Evolutionary conservation across 2,329 filamentous ascomycete genomes (phyloP), one percentile per base, ranked within the genome.

Genomic region (Trematosphaeria pertusa): DNA sequence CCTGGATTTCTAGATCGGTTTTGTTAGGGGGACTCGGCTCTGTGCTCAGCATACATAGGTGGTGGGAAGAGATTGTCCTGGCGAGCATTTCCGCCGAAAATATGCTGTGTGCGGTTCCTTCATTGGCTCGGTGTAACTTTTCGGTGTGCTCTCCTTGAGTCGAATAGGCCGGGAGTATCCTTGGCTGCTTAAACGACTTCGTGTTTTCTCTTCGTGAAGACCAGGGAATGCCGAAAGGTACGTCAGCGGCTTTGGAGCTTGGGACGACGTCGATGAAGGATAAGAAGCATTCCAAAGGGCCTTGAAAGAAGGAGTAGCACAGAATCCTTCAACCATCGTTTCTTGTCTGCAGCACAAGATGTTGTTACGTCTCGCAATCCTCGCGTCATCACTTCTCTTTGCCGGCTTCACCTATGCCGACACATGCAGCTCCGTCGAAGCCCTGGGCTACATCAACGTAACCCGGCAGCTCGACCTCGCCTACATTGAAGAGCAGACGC

Each of bases 401-500:
- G 41, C 48, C 10, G 19, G 36, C 4, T 35, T 43, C 3, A 39
- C 34, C 4, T 28, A 24, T 6, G 59, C 60, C 11, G 55, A 63
- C 34, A 56, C 59, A 3, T 65, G 62, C 39, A 48, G 50, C 11
- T 56, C 50, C 1, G 47, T 65, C 21, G 52, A 54, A 42, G 51
- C 52, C 14, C 57, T 64, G 2, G 58, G 55, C 6, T 56, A 59
- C 37, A 61, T 63, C 34, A 54, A 59, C n/a, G 49, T 63, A 10
- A 58, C 52, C 11, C 52, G 58, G 12, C 14, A 52, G 8, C 32
- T 62, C 3, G 42, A 59, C 22, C 46, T 52, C 7, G 54, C 57
- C 20, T 65, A 67, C 31, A 61, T 63, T 14, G 48, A 56, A 44
- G 63, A 67, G 34, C 62, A 67, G 43, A 60, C 56, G 3, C 52